Evolutionary conservation across 345 rosid genomes (phyloP).

Genomic region (Eucalyptus guilfoylei): DNA sequence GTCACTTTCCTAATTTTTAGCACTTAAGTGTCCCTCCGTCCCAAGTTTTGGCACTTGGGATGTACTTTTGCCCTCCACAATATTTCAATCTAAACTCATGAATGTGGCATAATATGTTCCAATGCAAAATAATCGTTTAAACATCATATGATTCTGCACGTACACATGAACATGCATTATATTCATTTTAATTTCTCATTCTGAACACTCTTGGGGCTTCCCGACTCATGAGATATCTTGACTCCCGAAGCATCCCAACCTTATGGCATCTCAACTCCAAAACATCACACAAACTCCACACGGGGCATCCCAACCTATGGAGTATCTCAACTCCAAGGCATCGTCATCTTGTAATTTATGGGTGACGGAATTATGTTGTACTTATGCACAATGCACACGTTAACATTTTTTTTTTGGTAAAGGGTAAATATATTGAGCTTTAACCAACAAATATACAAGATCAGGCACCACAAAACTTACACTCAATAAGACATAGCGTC

Average conservation of each 20-base stretch:
- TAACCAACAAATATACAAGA: no score
- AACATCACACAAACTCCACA: not conserved
- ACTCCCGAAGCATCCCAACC: not conserved
- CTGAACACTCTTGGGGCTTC: not conserved
- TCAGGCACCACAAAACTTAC: no score
- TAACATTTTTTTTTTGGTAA: no score
- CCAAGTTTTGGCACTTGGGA: no score
- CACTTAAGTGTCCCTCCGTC: no score
- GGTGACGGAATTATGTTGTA: no score
- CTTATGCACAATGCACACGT: not conserved
- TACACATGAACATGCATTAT: not conserved
- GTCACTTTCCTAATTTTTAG: no score
- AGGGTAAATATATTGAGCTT: no score
- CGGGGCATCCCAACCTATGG: not conserved
- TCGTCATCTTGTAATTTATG: no score
- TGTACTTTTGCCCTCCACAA: no score
- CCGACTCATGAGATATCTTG: rapidly evolving
- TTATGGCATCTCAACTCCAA: not conserved
- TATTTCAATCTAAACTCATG: not conserved
- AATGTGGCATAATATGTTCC: not conserved
- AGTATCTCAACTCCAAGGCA: not conserved
- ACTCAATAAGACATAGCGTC: no score
- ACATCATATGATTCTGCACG: not conserved
- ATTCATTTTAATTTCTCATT: not conserved
- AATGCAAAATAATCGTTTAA: not conserved